phyloP scores from a whole-genome alignment of 2,329 filamentous ascomycete genomes.

The Aspergillus pseudonomiae region DNA sequence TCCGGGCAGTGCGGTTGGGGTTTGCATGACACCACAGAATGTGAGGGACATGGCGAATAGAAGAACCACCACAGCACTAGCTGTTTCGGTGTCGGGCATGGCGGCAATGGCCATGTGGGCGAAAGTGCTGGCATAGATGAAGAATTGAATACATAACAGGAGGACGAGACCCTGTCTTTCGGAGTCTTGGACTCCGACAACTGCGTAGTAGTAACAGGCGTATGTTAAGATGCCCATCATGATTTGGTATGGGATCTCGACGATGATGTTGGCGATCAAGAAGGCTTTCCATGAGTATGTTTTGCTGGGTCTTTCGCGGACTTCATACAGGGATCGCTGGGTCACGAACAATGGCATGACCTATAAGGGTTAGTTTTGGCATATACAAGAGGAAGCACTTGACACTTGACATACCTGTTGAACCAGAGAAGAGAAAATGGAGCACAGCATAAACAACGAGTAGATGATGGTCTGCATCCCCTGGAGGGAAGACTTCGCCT shows the following conservation, averaged over 20 bases:
- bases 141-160: slow-evolving; percentile 72
- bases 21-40: slow-evolving; percentile 71
- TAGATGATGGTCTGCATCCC: slow-evolving; percentile 86
- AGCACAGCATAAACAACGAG: slow-evolving; percentile 77
- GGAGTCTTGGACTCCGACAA: slow-evolving; percentile 60
- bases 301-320: slow-evolving; percentile 80
- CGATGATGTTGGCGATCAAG: slow-evolving; percentile 78
- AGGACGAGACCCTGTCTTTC: slow-evolving; percentile 78
- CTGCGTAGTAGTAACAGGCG: slow-evolving; percentile 83
- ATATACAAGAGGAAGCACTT: not conserved
- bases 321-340: slow-evolving; percentile 79
- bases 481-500: slow-evolving; percentile 70
- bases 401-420: slow-evolving; percentile 32
- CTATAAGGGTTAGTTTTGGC: not conserved
- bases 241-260: slow-evolving; percentile 83
- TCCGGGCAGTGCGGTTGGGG: slow-evolving; percentile 62
- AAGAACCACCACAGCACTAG: slow-evolving; percentile 73
- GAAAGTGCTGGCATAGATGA: slow-evolving; percentile 81
- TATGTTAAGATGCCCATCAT: slow-evolving; percentile 74
- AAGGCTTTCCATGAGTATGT: slow-evolving; percentile 86
- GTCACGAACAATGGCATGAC: slow-evolving; percentile 81
- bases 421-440: slow-evolving; percentile 61
- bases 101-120: slow-evolving; percentile 76
- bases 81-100: slow-evolving; percentile 73
- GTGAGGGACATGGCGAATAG: slow-evolving; percentile 82